Conservation (phyloP, 2,329 filamentous ascomycete genomes). For the Coleophoma cylindrospora region DNA sequence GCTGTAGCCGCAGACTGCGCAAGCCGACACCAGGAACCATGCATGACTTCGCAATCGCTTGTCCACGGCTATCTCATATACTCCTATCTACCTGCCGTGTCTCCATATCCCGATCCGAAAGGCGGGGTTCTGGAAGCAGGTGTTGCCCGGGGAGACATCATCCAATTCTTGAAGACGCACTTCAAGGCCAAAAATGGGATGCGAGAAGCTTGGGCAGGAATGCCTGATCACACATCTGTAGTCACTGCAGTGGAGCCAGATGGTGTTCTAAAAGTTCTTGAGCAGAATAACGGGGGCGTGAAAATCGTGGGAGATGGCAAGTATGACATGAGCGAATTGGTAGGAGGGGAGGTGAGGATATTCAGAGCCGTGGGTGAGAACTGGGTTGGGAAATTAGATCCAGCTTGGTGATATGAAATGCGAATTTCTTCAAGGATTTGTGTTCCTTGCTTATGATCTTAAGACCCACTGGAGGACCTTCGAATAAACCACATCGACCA, state of each 20-base stretch:
- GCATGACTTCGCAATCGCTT: slow-evolving; percentile 24
- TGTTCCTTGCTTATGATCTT: too few species aligned
- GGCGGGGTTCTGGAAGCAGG: slow-evolving; percentile 20
- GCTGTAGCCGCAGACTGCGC: slow-evolving; percentile 16
- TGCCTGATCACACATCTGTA: slow-evolving; percentile 28
- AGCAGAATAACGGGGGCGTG: slow-evolving; percentile 27
- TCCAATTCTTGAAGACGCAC: slow-evolving; percentile 25
- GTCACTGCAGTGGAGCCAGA: slow-evolving; percentile 21
- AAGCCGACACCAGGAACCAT: slow-evolving; percentile 19
- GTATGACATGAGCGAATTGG: slow-evolving; percentile 24
- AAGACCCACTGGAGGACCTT: too few species aligned
- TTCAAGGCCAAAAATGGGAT: slow-evolving; percentile 21
- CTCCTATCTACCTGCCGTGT: slow-evolving; percentile 17
- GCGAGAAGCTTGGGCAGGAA: slow-evolving; percentile 22
- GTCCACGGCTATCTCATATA: slow-evolving; percentile 29
- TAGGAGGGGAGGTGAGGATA: slow-evolving; percentile 25
- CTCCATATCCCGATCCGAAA: slow-evolving; percentile 10
- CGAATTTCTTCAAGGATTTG: too few species aligned
- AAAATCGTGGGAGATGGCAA: slow-evolving; percentile 22
- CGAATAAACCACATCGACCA: too few species aligned
- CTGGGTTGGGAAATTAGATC: slow-evolving; percentile 23
- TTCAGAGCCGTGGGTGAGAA: slow-evolving; percentile 23
- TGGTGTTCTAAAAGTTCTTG: slow-evolving; percentile 23
- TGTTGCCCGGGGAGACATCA: slow-evolving; percentile 28
- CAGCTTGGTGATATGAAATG: slow-evolving; percentile 17